Percentiles rank a stretch among this genome's conserved stretches.
phyloP scores from a whole-genome alignment of 2,329 filamentous ascomycete species.

The Colletotrichum sp. region DNA sequence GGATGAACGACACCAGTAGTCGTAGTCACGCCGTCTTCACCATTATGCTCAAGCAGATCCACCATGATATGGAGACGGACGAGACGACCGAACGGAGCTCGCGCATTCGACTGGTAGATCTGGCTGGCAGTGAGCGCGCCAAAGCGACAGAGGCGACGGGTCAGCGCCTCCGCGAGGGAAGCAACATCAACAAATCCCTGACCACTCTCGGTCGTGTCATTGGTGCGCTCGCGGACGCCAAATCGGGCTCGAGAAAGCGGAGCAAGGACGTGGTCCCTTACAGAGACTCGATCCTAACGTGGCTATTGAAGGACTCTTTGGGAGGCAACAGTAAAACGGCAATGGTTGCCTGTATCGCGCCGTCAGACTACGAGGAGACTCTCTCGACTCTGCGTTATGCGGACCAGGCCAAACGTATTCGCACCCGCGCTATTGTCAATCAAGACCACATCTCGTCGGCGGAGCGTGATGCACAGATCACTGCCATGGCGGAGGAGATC shows the following conservation, averaged over 20 bases:
- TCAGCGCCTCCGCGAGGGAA: constrained; percentile 87
- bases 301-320: constrained; percentile 94
- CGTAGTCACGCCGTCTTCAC: constrained; percentile 98
- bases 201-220: constrained; percentile 96
- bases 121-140: constrained; percentile 93
- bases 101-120: constrained; percentile 91
- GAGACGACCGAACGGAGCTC: constrained; percentile 95
- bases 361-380: constrained; percentile 96
- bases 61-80: constrained; percentile 96
- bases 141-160: constrained; percentile 96
- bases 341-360: constrained; percentile 98
- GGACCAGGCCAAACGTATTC: constrained; percentile 96
- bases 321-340: constrained; percentile 98
- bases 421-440: constrained; percentile 92
- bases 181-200: constrained; percentile 98
- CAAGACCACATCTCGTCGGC: constrained; percentile 92
- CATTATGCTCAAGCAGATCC: constrained; percentile 96
- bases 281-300: constrained; percentile 81
- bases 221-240: constrained; percentile 80
- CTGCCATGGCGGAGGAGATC: constrained; percentile 95
- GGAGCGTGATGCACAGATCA: constrained; percentile 92
- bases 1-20: constrained; percentile 99
- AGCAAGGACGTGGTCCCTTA: constrained; percentile 78
- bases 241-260: constrained; percentile 61
- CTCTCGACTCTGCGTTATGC: constrained; percentile 95